These are phyloP conservation scores for Thamnidium elegans DNA, from an alignment of 192 early-diverging fungal genomes.

Conservation along the genomic window DNA sequence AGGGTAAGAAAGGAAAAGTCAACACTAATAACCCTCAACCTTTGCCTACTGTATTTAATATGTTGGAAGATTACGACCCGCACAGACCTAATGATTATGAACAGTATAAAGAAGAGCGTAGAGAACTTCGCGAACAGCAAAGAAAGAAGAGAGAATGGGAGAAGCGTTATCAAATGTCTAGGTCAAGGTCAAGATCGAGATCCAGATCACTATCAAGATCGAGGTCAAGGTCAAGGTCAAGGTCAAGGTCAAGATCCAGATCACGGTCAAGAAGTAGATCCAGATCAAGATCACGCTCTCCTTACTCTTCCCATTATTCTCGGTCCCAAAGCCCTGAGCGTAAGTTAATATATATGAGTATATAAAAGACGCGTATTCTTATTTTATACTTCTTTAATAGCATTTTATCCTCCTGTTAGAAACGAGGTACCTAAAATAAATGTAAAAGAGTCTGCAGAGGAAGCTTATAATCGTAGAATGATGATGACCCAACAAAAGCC, in stretches of 20 bases:
- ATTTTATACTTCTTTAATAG: neutral
- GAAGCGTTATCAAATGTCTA: slow-evolving; percentile 22
- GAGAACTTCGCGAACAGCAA: slow-evolving; percentile 42
- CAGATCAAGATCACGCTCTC: slow-evolving; percentile 20
- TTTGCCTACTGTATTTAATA: slow-evolving; percentile 32
- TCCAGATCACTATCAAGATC: slow-evolving; percentile 30
- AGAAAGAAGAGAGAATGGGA: slow-evolving; percentile 22
- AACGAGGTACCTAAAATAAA: slow-evolving; percentile 28
- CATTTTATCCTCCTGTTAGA: neutral
- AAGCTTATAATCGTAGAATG: slow-evolving; percentile 62
- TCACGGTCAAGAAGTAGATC: slow-evolving; percentile 19
- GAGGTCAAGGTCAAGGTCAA: slow-evolving; percentile 23
- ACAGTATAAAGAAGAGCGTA: slow-evolving; percentile 59
- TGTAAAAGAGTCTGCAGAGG: slow-evolving; percentile 60
- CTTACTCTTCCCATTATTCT: slow-evolving; percentile 14
- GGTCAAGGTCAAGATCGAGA: slow-evolving; percentile 21
- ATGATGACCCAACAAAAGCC: slow-evolving; percentile 11
- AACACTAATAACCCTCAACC: slow-evolving; percentile 30
- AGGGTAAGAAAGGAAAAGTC: slow-evolving; percentile 20
- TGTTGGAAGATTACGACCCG: slow-evolving; percentile 66
- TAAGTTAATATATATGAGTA: neutral
- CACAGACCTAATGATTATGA: slow-evolving; percentile 72
- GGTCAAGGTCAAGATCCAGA: slow-evolving; percentile 23
- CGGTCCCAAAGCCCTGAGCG: neutral
- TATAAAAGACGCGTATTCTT: too few species aligned